Evolutionary conservation across 2,329 filamentous ascomycete species (phyloP), one percentile per base, ranked within the genome.

Genomic region (Paecilomyces fulvus): DNA sequence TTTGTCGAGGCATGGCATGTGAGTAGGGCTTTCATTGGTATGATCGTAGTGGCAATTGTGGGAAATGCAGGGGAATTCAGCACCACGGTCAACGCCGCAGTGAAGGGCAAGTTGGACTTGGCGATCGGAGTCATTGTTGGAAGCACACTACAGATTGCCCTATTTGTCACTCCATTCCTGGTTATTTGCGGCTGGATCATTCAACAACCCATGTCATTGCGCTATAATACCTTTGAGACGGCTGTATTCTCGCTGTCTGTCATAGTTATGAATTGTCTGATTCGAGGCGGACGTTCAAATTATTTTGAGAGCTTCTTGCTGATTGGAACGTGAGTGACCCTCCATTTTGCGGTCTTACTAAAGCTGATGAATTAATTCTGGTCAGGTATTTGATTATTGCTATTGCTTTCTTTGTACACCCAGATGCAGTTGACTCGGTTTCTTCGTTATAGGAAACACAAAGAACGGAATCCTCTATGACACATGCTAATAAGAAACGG

Each of bases 91-190:
- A 76, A 80, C 10, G 79, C 81, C 23, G 79, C 80, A 1, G 77
- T 76, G 68, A 83, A 82, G 67, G 76, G 78, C 65, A 82, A 82
- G 67, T 81, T 82, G 79, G 79, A 82, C 58, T 71, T 82, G 14
- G 79, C 79, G 25, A 78, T 83, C 60, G 78, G 79, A 55, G 79
- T 82, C 3, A 79, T 80, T 17, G 78, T 82, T 53, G 80, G 80
- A 57, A 77, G 73, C 65, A 78, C 73, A 54, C 74, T 82, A 70
- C 80, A 82, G 59, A 83, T 83, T 56, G 79, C 80, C 3, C 75
- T 83, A 23, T 80, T 83, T 61, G 80, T 82, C 49, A 83, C 80
- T 2, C 80, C 80, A 5, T 80, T 81, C 70, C 69, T 83, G 53
- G 80, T 83, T 56, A 77, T 83, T 48, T 73, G 82, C 9, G 80